phyloP scores from a whole-genome alignment of 257 asterid genomes.

The Solanum piurae region DNA sequence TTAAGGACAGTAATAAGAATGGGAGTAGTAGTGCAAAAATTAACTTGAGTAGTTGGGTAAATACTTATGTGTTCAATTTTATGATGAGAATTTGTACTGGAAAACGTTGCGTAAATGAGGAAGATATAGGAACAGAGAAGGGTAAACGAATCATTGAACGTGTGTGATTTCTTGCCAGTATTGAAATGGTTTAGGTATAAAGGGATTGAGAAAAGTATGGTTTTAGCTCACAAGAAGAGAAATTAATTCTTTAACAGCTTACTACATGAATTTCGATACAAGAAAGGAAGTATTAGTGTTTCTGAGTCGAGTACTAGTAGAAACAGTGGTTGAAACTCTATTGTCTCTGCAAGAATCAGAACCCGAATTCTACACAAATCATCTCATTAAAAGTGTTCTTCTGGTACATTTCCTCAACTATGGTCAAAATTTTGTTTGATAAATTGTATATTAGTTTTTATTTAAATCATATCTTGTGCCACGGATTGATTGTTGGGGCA shows the following conservation, averaged over 20 bases:
- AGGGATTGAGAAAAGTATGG: constrained; percentile 33
- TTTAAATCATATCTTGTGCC: no score
- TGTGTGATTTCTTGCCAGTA: constrained; percentile 45
- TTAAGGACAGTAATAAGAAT: not conserved
- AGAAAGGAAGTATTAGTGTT: not conserved
- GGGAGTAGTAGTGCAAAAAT: not conserved
- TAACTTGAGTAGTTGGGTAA: constrained; percentile 19
- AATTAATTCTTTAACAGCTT: constrained; percentile 19
- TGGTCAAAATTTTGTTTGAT: no score
- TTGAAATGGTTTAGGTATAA: constrained; percentile 43
- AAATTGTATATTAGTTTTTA: no score
- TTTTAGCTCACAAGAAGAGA: constrained; percentile 14
- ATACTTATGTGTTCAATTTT: constrained; percentile 15
- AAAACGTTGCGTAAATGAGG: constrained; percentile 18
- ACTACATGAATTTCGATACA: not conserved
- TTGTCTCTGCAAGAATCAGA: constrained; percentile 12
- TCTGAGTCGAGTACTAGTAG: not conserved
- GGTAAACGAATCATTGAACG: constrained; percentile 19
- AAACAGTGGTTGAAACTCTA: constrained; percentile 12
- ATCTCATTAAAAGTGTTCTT: constrained; percentile 9
- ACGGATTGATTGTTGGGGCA: no score
- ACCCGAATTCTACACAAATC: constrained; percentile 16
- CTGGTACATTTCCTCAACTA: constrained; percentile 2
- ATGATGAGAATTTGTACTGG: constrained; percentile 29
- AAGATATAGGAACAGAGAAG: constrained; percentile 15